phyloP scores from a whole-genome alignment of 192 early-diverging fungal genomes.

The Gonapodya sp. region DNA sequence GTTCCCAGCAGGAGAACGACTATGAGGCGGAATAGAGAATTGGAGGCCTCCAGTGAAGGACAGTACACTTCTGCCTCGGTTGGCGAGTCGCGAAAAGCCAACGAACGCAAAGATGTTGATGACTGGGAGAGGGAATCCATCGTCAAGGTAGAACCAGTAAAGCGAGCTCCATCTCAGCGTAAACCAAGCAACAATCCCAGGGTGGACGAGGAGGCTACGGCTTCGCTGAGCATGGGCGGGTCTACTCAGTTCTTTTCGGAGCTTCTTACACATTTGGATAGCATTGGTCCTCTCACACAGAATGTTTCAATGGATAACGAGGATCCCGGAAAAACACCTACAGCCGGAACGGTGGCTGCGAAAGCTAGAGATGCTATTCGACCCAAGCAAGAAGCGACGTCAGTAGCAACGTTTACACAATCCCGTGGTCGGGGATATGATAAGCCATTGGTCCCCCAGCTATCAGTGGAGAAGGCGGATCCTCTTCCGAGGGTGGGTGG shows the following conservation, averaged over 20 bases:
- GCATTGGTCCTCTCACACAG: background rate
- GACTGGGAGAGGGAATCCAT: background rate
- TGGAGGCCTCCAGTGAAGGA: background rate
- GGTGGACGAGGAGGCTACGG: background rate
- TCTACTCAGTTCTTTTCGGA: background rate
- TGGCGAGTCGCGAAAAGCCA: too few relatives aligned
- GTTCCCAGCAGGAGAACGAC: background rate
- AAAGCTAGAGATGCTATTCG: conserved; percentile 1
- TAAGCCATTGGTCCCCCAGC: background rate
- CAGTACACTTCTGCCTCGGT: too few relatives aligned
- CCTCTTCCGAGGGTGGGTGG: too few relatives aligned
- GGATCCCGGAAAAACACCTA: background rate
- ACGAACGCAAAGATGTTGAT: background rate
- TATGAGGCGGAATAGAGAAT: background rate
- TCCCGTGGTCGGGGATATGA: background rate
- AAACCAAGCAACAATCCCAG: background rate
- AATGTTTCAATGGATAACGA: background rate
- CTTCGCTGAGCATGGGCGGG: background rate
- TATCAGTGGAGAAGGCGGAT: background rate
- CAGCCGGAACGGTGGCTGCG: too few relatives aligned
- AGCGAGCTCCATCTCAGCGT: background rate
- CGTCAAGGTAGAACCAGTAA: background rate
- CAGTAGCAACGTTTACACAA: too few relatives aligned
- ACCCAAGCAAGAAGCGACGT: too few relatives aligned
- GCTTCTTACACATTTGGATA: background rate